phyloP scores from a whole-genome alignment of 768 basidiomycete genomes.

The Tulasnella sp. region DNA sequence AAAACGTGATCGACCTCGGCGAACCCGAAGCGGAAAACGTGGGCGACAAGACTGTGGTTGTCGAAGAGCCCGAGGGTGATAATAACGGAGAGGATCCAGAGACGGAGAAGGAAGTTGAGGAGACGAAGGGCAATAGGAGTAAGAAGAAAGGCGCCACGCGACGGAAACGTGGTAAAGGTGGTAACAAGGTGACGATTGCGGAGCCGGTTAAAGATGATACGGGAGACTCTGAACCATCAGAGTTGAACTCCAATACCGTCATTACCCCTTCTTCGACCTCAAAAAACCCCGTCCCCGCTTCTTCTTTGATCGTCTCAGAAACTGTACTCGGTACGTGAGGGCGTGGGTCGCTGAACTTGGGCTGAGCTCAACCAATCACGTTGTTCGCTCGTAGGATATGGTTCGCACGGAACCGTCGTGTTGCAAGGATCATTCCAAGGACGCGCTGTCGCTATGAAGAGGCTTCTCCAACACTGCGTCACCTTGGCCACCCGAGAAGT shows the following conservation, averaged over 20 bases:
- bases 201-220: no score
- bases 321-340: constrained; percentile 51
- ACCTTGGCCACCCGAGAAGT: constrained; percentile 92
- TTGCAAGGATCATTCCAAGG: constrained; percentile 92
- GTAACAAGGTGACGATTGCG: constrained; percentile 19
- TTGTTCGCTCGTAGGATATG: constrained; percentile 53
- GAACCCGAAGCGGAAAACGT: no score
- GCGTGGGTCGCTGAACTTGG: neutral
- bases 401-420: constrained; percentile 95
- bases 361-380: neutral
- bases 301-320: constrained; percentile 62
- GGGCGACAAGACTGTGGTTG: neutral
- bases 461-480: constrained; percentile 88
- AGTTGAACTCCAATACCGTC: neutral
- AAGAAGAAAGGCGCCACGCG: constrained; percentile 18
- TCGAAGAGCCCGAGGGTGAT: constrained; percentile 1
- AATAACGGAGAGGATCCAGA: constrained; percentile 2
- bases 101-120: constrained; percentile 14
- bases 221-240: neutral
- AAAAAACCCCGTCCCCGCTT: constrained; percentile 2
- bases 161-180: constrained; percentile 15
- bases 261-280: neutral
- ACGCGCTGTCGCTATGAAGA: constrained; percentile 95
- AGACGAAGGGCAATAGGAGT: constrained; percentile 15
- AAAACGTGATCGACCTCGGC: no score